Percentiles rank a stretch among this genome's conserved stretches.
phyloP scores from a whole-genome alignment of 306 rosid genomes.

The Cyclanthera cordifolia region DNA sequence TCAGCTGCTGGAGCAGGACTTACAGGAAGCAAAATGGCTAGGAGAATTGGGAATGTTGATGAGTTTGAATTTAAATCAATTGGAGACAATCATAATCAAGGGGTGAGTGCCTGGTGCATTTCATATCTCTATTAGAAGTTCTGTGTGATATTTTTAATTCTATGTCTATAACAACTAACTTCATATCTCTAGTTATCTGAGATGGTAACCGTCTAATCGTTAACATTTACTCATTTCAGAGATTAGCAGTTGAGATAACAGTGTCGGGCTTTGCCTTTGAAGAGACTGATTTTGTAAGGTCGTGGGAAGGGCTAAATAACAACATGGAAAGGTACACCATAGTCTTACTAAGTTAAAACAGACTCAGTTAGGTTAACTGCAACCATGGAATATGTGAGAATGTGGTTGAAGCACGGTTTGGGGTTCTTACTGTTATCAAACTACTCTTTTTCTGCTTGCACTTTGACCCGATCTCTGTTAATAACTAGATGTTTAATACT shows the following conservation, averaged over 20 bases:
- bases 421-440: neutral
- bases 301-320: slow-evolving; percentile 61
- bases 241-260: slow-evolving; percentile 67
- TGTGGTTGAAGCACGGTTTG: slow-evolving; percentile 5
- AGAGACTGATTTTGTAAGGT: slow-evolving; percentile 60
- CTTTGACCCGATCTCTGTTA: slow-evolving; percentile 10
- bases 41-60: slow-evolving; percentile 39
- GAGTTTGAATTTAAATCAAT: slow-evolving; percentile 40
- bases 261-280: slow-evolving; percentile 73
- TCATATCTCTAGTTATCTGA: neutral
- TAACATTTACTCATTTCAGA: slow-evolving; percentile 33
- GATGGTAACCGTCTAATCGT: neutral
- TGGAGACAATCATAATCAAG: slow-evolving; percentile 48
- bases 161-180: neutral
- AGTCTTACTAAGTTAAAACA: slow-evolving; percentile 5
- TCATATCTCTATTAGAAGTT: neutral
- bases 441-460: slow-evolving; percentile 10
- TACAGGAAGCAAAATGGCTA: slow-evolving; percentile 51
- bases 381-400: neutral
- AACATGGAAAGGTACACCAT: slow-evolving; percentile 58
- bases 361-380: neutral
- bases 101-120: slow-evolving; percentile 26
- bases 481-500: neutral
- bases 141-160: neutral
- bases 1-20: slow-evolving; percentile 61